Percentiles rank a stretch among this genome's conserved stretches.
phyloP scores from a whole-genome alignment of 441 rosid species.

The Adansonia rubrostipa region DNA sequence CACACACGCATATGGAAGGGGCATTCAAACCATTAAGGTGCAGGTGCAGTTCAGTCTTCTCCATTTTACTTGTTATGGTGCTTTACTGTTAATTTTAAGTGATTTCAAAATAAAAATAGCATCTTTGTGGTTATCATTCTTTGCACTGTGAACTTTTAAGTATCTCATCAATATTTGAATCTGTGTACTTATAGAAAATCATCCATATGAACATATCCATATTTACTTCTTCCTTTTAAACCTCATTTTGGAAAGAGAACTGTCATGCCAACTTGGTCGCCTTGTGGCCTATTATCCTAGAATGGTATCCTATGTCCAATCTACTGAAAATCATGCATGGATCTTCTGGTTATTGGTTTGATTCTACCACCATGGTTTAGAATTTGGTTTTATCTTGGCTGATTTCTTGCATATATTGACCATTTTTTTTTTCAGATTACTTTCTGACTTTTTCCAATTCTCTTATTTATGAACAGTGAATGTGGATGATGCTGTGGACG shows the following conservation, averaged over 20 bases:
- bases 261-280: neutral
- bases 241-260: neutral
- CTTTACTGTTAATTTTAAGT: constrained; percentile 12
- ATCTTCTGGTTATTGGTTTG: constrained; percentile 2
- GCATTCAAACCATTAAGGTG: neutral
- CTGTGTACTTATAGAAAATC: neutral
- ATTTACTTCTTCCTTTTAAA: neutral
- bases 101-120: neutral
- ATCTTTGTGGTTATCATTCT: neutral
- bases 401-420: neutral
- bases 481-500: constrained; percentile 98
- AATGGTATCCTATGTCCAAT: constrained; percentile 3
- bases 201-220: neutral
- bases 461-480: constrained; percentile 59
- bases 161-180: neutral
- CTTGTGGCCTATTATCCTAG: neutral
- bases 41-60: neutral
- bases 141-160: neutral
- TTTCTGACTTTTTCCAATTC: constrained; percentile 15
- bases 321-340: neutral
- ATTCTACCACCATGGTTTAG: constrained; percentile 1
- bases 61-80: constrained; percentile 1
- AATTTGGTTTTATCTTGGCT: constrained; percentile 15
- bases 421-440: neutral
- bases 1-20: neutral